Evolutionary conservation across 2,329 filamentous ascomycete species (phyloP).

Genomic region (Mycosphaerella arachidis): DNA sequence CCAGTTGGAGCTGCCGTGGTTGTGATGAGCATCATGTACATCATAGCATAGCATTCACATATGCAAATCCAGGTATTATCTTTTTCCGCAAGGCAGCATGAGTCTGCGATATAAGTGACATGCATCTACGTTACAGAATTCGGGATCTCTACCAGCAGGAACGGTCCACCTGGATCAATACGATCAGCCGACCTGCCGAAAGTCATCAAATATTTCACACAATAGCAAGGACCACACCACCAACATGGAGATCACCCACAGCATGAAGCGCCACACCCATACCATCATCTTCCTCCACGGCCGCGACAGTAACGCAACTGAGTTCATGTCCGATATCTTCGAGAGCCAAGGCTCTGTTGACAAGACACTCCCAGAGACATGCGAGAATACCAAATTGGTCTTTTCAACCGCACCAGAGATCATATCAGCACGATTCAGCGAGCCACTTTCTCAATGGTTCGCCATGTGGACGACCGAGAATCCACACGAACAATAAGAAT

Average conservation of each 20-base stretch:
- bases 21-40: too few relatives aligned
- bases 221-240: background rate
- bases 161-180: too few relatives aligned
- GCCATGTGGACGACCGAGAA: constrained; percentile 33
- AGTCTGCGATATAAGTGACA: too few relatives aligned
- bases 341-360: constrained; percentile 28
- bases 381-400: constrained; percentile 36
- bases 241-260: background rate
- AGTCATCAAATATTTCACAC: background rate
- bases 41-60: too few relatives aligned
- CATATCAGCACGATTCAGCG: constrained; percentile 24
- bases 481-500: constrained; percentile 24
- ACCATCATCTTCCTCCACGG: constrained; percentile 48
- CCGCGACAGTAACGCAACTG: constrained; percentile 37
- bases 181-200: too few relatives aligned
- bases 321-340: constrained; percentile 43
- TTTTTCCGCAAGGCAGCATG: too few relatives aligned
- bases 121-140: too few relatives aligned
- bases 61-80: too few relatives aligned
- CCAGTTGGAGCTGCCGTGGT: too few relatives aligned
- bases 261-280: constrained; percentile 35
- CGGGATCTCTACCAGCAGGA: too few relatives aligned
- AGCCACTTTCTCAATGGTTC: constrained; percentile 37
- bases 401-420: constrained; percentile 29
- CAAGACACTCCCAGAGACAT: constrained; percentile 30